A percentile compares a stretch with the other conserved stretches of the same genome.
phyloP scores from a whole-genome alignment of 2,329 filamentous ascomycete genomes.

The Ophioceras dolichostomum region DNA sequence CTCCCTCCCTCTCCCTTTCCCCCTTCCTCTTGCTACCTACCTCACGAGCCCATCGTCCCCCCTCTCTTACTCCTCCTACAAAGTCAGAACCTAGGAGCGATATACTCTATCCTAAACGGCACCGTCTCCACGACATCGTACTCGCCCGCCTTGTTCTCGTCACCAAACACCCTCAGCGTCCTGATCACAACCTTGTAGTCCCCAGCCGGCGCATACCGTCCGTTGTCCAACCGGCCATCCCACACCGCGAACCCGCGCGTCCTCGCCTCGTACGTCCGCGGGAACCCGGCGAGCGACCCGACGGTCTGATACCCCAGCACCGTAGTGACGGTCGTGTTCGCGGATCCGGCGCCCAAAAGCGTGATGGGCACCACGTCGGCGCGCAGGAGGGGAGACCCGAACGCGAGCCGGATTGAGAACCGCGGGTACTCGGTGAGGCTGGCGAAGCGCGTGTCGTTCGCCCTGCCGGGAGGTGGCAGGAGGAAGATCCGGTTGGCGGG shows the following conservation, averaged over 20 bases:
- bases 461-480: slow-evolving; percentile 26
- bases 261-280: slow-evolving; percentile 20
- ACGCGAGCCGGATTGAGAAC: slow-evolving; percentile 25
- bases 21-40: not conserved
- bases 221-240: slow-evolving; percentile 33
- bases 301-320: slow-evolving; percentile 25
- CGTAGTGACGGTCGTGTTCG: slow-evolving; percentile 10
- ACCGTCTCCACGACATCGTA: slow-evolving; percentile 32
- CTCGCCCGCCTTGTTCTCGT: slow-evolving; percentile 27
- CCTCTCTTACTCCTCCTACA: not conserved
- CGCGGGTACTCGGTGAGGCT: slow-evolving; percentile 21
- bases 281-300: slow-evolving; percentile 29
- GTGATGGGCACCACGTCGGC: slow-evolving; percentile 29
- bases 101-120: slow-evolving; percentile 32
- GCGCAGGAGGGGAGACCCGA: slow-evolving; percentile 31
- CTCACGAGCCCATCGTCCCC: not conserved
- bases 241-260: slow-evolving; percentile 17
- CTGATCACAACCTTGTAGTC: slow-evolving; percentile 35
- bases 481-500: slow-evolving; percentile 24
- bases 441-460: slow-evolving; percentile 14
- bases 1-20: not conserved
- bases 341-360: slow-evolving; percentile 13
- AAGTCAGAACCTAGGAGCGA: not conserved
- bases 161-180: slow-evolving; percentile 38
- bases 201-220: slow-evolving; percentile 33